Evolutionary conservation across 1,284 basidiomycete genomes (phyloP).

Genomic region (Microbotryomycetes sp.): DNA sequence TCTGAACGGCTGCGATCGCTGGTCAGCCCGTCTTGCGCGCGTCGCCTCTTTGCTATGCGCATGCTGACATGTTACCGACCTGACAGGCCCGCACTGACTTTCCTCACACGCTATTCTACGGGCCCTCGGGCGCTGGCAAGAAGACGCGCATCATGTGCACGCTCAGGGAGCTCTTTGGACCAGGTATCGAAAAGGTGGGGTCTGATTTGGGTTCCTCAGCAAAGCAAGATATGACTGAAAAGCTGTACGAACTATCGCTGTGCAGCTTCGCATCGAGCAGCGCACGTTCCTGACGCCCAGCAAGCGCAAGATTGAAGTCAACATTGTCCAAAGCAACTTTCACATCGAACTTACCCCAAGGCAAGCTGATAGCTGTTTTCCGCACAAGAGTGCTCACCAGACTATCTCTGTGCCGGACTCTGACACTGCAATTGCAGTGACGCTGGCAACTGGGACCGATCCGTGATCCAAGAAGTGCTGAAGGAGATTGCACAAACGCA

Average conservation of each 20-base stretch:
- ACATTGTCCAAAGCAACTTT: conserved; percentile 93
- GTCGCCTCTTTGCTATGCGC: not conserved
- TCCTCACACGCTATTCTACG: conserved; percentile 96
- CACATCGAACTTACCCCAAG: conserved; percentile 98
- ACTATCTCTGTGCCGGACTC: no score
- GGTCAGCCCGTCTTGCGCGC: conserved; percentile 46
- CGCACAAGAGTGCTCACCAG: no score
- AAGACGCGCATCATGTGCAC: conserved; percentile 93
- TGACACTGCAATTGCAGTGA: conserved; percentile 53
- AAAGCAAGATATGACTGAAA: not conserved
- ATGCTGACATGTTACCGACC: not conserved
- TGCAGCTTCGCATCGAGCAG: conserved; percentile 94
- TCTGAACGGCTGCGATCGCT: conserved; percentile 73
- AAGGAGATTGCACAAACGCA: conserved; percentile 99
- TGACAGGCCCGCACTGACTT: conserved; percentile 55
- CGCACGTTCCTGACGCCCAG: conserved; percentile 91
- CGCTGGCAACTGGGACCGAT: conserved; percentile 89
- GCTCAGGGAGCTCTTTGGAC: conserved; percentile 80
- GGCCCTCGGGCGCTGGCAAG: conserved; percentile 93
- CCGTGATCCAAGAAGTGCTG: conserved; percentile 92
- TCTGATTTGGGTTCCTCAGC: not conserved
- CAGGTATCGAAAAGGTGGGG: conserved; percentile 80
- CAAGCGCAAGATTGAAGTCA: conserved; percentile 90
- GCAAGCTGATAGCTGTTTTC: conserved; percentile 46
- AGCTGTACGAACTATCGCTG: not conserved